Evolutionary conservation across 2,329 filamentous ascomycete species (phyloP).

Genomic region (Diaporthe destruens): DNA sequence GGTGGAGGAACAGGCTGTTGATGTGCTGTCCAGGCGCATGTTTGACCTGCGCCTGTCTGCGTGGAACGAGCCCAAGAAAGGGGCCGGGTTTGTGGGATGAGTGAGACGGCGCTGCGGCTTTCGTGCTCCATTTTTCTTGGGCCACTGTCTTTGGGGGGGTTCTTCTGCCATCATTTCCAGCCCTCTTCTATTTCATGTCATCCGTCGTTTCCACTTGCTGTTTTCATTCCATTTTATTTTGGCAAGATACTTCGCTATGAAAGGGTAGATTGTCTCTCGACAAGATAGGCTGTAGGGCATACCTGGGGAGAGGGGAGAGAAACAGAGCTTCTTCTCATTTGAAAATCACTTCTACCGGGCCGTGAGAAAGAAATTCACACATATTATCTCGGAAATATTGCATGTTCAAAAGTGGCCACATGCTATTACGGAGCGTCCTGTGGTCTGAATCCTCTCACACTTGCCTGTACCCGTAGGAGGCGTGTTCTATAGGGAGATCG

Average conservation of each 20-base stretch:
- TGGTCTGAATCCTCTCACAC: too few relatives aligned
- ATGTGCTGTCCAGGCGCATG: not conserved
- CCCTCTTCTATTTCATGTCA: not conserved
- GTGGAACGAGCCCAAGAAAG: conserved; percentile 9
- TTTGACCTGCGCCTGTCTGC: not conserved
- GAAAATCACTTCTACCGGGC: not conserved
- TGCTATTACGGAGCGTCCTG: too few relatives aligned
- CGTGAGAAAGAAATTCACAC: not conserved
- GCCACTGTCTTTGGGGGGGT: not conserved
- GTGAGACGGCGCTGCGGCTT: not conserved
- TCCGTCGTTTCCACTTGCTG: not conserved
- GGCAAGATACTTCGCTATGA: too few relatives aligned
- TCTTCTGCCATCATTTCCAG: not conserved
- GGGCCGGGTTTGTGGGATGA: not conserved
- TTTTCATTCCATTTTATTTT: not conserved
- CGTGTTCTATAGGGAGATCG: too few relatives aligned
- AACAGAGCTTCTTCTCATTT: too few relatives aligned
- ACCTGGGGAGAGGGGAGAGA: not conserved
- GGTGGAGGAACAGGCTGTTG: not conserved
- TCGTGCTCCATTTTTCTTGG: not conserved
- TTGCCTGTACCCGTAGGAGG: too few relatives aligned
- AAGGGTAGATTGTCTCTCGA: not conserved
- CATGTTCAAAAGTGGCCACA: too few relatives aligned
- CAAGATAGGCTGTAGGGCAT: not conserved
- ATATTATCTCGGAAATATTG: too few relatives aligned